A percentile compares a stretch with the other conserved stretches of the same genome.
Conservation (phyloP, 257 asterid genomes). For the Apocynum venetum region DNA sequence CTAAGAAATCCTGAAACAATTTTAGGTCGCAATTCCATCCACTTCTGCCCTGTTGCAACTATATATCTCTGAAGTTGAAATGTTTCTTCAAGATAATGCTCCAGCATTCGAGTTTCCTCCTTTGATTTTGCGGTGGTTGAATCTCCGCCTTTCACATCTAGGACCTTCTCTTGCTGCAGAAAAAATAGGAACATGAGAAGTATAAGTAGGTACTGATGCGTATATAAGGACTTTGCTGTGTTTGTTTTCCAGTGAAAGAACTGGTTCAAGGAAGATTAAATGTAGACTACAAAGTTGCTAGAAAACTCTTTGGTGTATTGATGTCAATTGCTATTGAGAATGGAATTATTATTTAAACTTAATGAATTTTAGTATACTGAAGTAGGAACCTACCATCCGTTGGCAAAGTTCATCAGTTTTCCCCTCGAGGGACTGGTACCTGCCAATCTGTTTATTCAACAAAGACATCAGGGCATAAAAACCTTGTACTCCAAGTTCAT, state of each 20-base stretch:
- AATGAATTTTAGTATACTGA: slow-evolving; percentile 2
- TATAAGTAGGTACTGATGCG: neutral
- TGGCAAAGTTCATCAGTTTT: slow-evolving; percentile 76
- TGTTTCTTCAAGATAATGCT: slow-evolving; percentile 82
- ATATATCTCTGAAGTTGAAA: slow-evolving; percentile 86
- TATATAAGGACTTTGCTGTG: neutral
- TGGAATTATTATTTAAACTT: neutral
- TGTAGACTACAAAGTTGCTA: neutral
- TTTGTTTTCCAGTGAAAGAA: neutral
- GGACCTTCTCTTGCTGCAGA: slow-evolving; percentile 56
- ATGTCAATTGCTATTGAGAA: neutral
- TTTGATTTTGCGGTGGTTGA: slow-evolving; percentile 43
- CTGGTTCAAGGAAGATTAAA: neutral
- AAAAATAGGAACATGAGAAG: neutral
- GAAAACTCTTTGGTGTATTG: neutral
- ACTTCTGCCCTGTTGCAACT: slow-evolving; percentile 82
- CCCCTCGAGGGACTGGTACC: slow-evolving; percentile 80
- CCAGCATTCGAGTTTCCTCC: slow-evolving; percentile 70
- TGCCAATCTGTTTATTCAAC: slow-evolving; percentile 65
- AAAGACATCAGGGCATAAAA: slow-evolving; percentile 46
- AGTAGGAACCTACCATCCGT: slow-evolving; percentile 58
- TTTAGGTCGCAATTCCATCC: slow-evolving; percentile 67
- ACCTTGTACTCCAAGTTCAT: slow-evolving; percentile 32
- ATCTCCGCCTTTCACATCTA: slow-evolving; percentile 38
- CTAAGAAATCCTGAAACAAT: slow-evolving; percentile 53